Base-by-base conservation (phyloP, 768 basidiomycete genomes). In the Lactarius vividus region DNA sequence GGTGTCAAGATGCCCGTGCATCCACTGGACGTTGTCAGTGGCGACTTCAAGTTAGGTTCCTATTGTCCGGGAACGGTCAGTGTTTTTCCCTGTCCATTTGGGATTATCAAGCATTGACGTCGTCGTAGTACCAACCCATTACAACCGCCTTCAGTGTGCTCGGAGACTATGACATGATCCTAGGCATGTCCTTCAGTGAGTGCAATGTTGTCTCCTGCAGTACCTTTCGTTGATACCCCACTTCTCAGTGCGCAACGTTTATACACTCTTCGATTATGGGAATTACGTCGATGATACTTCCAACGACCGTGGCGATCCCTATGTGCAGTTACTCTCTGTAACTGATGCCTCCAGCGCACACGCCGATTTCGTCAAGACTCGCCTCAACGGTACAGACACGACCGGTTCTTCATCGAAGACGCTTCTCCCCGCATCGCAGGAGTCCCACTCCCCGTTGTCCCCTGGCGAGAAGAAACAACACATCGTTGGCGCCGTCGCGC, bases 111-210 rank as follows among this genome's bases (percentile, higher is more conserved):
- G 16, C 57, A 20, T 64, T 73, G 56, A 75, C 13, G 13, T 33
- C 15, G 64, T 35, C 16, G 42, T 69, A 91, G 84, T 93, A 91
- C 81, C 91, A 93, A 80, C 91, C 91, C 2, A 89, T 92, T 69
- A 89, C 90, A 16, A 84, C 86, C 4, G 89, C 90, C 5, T 91
- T 92, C 77, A 87, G 88, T 78, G 69, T 91, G 49, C 82, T 89
- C 31, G 88, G 89, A 68, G 82, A 88, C 73, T 93, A 89, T 69
- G 91, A 93, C 70, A 86, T 92, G 81, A 90, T 92, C 71, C 81
- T 92, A 57, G 91, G 91, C 69, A 91, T 91, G 89, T 83, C 82
- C 61, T 91, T 92, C 78, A 63, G 90, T 92, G 75, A 70, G 88
- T 75, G 4, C 9, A 42, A 37, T 37, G 11, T 37, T 42, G 39